Evolutionary conservation across 306 rosid species (phyloP), one percentile per base, ranked within the genome.

Genomic region (Geum urbanum): DNA sequence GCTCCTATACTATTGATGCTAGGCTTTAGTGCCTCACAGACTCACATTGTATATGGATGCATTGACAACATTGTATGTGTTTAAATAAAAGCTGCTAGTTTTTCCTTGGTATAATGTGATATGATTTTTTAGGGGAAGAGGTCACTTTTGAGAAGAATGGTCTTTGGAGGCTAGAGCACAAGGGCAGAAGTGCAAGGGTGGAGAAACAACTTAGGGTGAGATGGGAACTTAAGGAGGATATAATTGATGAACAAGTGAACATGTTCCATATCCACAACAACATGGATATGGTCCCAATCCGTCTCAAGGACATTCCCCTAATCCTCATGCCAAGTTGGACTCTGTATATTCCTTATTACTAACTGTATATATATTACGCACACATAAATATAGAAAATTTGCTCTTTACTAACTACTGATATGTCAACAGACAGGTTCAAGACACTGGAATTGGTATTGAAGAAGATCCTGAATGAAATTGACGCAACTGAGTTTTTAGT

Each of bases 141-240:
- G 15, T 67, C 41, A 59, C 70, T 22, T 70, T 43, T 71, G 80
- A 74, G 74, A 78, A 74, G 76, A 32, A 77, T 37, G 64, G 63
- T n/a, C 65, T 51, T 20, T 78, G 85, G 85, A 69, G 74, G 69
- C 80, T 74, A 70, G 82, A 74, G 49, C 77, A 59, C n/a, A 78
- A 71, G 77, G 72, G 47, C 72, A 70, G 74, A 74, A 77, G 70
- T 51, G 71, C 80, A 20, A 70, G 68, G 74, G 77, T 81, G 59
- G 85, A 77, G 77, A 81, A 81, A 66, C 80, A 74, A 69, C 74
- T 77, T 32, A 65, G 49, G 71, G 70, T 70, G 13, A 77, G 75
- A 74, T 77, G 77, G 77, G 82, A 77, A 48, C 79, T 77, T 32
- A 80, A 74, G 67, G 82, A 74, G 67, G 82, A 66, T 35, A 77